Evolutionary conservation across 192 early-diverging fungal genomes (phyloP).

Genomic region (Umbelopsis sp.): DNA sequence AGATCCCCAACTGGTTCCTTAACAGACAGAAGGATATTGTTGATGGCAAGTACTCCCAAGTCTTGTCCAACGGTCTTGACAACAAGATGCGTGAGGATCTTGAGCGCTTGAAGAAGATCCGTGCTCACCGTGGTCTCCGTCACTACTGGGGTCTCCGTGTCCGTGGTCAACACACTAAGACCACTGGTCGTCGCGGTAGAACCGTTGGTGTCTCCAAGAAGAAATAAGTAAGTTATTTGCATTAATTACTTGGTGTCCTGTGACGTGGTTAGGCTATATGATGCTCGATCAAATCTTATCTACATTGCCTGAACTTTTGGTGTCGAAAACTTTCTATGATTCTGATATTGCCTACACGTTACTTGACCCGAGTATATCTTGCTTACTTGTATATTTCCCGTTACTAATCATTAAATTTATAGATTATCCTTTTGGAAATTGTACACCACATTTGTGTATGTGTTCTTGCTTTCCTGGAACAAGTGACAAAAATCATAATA

Average conservation of each 20-base stretch:
- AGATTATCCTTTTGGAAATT: slow-evolving; percentile 2
- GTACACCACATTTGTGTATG: slow-evolving; percentile 7
- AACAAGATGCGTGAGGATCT: slow-evolving; percentile 98
- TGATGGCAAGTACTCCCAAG: slow-evolving; percentile 94
- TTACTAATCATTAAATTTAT: background rate
- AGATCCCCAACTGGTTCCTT: slow-evolving; percentile 99
- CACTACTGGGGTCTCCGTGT: slow-evolving; percentile 98
- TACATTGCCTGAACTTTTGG: slow-evolving; percentile 57
- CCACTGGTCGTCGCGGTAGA: slow-evolving; percentile 95
- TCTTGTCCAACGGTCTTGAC: slow-evolving; percentile 93
- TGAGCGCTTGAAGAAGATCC: slow-evolving; percentile 99
- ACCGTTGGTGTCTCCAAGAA: slow-evolving; percentile 99
- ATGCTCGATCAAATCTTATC: slow-evolving; percentile 52
- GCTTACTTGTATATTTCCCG: no score
- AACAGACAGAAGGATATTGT: slow-evolving; percentile 99
- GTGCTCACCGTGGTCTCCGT: slow-evolving; percentile 98
- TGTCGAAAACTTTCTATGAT: slow-evolving; percentile 37
- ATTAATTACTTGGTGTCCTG: background rate
- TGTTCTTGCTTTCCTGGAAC: slow-evolving; percentile 14
- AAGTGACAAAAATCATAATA: slow-evolving; percentile 14
- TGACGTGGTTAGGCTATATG: slow-evolving; percentile 5
- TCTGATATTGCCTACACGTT: slow-evolving; percentile 23
- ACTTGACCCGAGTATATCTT: background rate
- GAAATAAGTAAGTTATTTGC: slow-evolving; percentile 67
- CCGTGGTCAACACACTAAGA: slow-evolving; percentile 99